Base-by-base conservation (phyloP, 306 rosid species). In the Cercis canadensis region DNA sequence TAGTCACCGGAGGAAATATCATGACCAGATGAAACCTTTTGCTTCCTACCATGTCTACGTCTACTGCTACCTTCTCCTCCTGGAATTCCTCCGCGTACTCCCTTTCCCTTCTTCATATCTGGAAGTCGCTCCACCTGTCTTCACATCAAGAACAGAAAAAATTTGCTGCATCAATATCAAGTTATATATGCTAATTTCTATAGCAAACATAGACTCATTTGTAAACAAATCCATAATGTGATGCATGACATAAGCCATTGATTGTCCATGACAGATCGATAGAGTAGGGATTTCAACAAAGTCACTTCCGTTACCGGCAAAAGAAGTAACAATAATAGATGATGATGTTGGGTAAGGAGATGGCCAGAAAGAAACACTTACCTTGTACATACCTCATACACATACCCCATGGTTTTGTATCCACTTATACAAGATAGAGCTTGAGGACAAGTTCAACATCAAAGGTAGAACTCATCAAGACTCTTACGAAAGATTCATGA, bases 71-170 rank as follows among this genome's bases (percentile, higher is more conserved):
- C 75, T 63, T 81, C 82, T 83, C 81, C 67, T 78, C 81, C 77
- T 9, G 4, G 52, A 62, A 31, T 67, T 49, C 74, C 82, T 82
- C 14, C 83, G 82, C 60, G 66, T 78, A 15, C 86, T 63, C 37
- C 75, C 64, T n/a, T 79, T 83, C 19, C 81, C 78, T 60, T 78
- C 84, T 44, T 37, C 51, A 63, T 46, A 70, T 68, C 81, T 78
- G 46, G 87, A 19, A 19, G 81, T 41, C 15, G 76, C 8, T 74
- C 88, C 76, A 18, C 80, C 84, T 82, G 87, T 81, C 94, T 87
- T 82, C 82, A 78, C 24, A 69, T 60, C 69, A 67, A 57, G 33
- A 73, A 56, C 29, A 58, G 49, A 40, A 37, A 55, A 8, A 65
- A 57, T 16, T 5, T 3, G 31, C 11, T 13, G 33, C 19, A 49